Evolutionary conservation across 1,284 basidiomycete genomes (phyloP), one percentile per base, ranked within the genome.

Genomic region (Phylloporus gajari): DNA sequence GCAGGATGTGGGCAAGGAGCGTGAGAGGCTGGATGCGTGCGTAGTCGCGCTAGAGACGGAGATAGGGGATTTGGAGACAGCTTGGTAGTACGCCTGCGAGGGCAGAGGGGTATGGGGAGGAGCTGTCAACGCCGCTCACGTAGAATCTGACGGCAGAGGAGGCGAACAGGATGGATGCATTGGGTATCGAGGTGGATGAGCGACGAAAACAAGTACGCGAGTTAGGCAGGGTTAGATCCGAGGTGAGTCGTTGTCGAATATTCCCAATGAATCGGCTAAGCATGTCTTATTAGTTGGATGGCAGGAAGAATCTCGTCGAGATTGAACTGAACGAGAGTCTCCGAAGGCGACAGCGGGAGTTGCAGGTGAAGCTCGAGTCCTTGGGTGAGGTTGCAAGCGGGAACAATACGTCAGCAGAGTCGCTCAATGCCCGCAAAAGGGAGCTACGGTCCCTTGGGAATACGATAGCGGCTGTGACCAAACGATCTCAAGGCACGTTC

Each of bases 271-370:
- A 65, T 42, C 60, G n/a, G 8, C 60, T 73, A 76, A 23, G 15
- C 21, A 46, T 38, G 58, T 32, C 68, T 58, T 74, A 58, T 53
- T 72, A 98, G 95, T 84, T 97, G 69, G 92, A 94, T 53, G 90
- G 91, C 32, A 88, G 89, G 74, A 96, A 95, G 83, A 95, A 92
- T 78, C 85, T 92, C 21, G 85, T 98, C 32, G 95, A 98, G 82
- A 97, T 99, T 68, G 97, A 99, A 82, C 87, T 99, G 46, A 95
- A 94, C 74, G 97, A 99, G 80, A 93, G 93, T 75, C 87, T 99
- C 25, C 88, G 91, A 27, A 89, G 97, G 6, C 89, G 93, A 23
- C 88, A 91, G 56, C 93, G 96, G 69, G 96, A 97, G 78, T 80
- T 98, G 5, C 90, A 91, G 58, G 83, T 85, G 56, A 94, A 94